phyloP scores from a whole-genome alignment of 768 basidiomycete genomes.

The Xerocomellus amylosporus region DNA sequence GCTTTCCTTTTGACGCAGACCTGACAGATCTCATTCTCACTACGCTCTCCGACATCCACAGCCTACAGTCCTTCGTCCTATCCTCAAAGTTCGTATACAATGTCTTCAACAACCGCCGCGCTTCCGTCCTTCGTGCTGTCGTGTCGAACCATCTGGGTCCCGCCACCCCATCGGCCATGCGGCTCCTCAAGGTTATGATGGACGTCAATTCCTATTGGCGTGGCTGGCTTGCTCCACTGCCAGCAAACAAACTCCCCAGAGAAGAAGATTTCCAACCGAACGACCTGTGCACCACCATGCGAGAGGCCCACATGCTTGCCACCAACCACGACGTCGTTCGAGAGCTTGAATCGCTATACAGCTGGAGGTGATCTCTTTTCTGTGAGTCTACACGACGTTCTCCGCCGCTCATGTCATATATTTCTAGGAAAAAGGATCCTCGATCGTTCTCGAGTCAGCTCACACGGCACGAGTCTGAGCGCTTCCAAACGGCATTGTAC shows the following conservation, averaged over 20 bases:
- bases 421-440: slow-evolving; percentile 37
- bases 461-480: slow-evolving; percentile 31
- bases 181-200: slow-evolving; percentile 16
- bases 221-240: slow-evolving; percentile 15
- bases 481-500: slow-evolving; percentile 30
- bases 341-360: slow-evolving; percentile 16
- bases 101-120: slow-evolving; percentile 10
- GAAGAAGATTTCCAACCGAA: slow-evolving; percentile 7
- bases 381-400: not conserved
- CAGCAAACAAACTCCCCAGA: slow-evolving; percentile 9
- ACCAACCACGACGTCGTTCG: slow-evolving; percentile 15
- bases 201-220: slow-evolving; percentile 14
- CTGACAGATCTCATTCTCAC: slow-evolving; percentile 14
- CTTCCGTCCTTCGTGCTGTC: slow-evolving; percentile 13
- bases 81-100: slow-evolving; percentile 18
- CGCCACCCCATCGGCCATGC: slow-evolving; percentile 4
- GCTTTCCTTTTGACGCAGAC: slow-evolving; percentile 12
- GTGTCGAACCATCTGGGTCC: slow-evolving; percentile 17
- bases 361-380: slow-evolving; percentile 18
- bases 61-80: slow-evolving; percentile 11
- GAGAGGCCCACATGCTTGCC: slow-evolving; percentile 13
- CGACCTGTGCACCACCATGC: not conserved
- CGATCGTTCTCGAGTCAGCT: slow-evolving; percentile 31
- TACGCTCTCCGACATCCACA: slow-evolving; percentile 8
- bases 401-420: not conserved